These are phyloP conservation scores for Magnolia kwangsiensis DNA, from an alignment of 164 flowering plant species.

Conservation along the genomic window DNA sequence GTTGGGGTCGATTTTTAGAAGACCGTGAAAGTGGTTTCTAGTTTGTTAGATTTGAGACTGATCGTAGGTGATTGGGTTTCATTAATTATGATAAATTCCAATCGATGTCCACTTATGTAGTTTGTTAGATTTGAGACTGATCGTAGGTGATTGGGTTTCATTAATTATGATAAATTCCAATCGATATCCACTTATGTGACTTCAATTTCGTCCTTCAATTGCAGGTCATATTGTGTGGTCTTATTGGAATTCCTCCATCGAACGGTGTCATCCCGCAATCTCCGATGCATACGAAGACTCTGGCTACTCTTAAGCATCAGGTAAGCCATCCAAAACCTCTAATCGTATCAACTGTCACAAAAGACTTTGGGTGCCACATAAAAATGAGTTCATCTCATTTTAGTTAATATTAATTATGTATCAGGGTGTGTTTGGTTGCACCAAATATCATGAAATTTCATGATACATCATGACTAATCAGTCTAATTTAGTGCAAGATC, in stretches of 20 bases:
- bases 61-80: not conserved
- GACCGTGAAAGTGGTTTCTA: not conserved
- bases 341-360: not conserved
- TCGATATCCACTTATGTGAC: not conserved
- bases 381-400: too few relatives aligned
- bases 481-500: too few relatives aligned
- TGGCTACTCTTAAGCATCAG: conserved; percentile 98
- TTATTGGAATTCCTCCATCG: conserved; percentile 96
- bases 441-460: too few relatives aligned
- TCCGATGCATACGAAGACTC: conserved; percentile 99
- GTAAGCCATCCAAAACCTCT: conserved; percentile 25
- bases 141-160: not conserved
- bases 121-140: not conserved
- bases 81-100: not conserved
- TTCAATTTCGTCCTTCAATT: not conserved
- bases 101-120: too few relatives aligned
- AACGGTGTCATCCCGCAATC: conserved; percentile 99
- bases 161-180: not conserved
- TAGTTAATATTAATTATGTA: too few relatives aligned
- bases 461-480: too few relatives aligned
- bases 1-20: not conserved
- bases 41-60: not conserved
- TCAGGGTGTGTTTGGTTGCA: too few relatives aligned
- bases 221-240: conserved; percentile 86
- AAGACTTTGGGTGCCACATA: not conserved